These are phyloP conservation scores for Neospermospora avenae DNA, from an alignment of 2,329 filamentous ascomycete genomes.

Conservation along the genomic window DNA sequence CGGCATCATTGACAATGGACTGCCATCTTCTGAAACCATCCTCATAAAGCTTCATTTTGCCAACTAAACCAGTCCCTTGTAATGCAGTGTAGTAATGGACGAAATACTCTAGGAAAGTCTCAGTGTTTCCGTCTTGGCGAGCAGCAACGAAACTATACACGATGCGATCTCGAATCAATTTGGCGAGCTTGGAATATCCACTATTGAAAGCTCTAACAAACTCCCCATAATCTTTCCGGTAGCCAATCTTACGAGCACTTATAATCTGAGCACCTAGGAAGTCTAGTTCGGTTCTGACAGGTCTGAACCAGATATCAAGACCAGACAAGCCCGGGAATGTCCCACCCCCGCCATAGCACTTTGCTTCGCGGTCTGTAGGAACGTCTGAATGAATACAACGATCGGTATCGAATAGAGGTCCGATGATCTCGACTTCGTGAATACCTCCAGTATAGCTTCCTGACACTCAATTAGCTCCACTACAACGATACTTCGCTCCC, in stretches of 20 bases:
- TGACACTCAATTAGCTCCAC: neutral
- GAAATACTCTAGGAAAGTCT: neutral
- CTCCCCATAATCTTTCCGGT: neutral
- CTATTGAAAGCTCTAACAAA: neutral
- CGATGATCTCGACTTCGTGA: neutral
- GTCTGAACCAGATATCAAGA: constrained; percentile 10
- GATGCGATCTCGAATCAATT: neutral
- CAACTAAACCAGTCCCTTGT: neutral
- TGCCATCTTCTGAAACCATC: neutral
- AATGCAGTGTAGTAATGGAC: neutral
- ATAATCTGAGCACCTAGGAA: neutral
- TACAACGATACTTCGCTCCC: neutral
- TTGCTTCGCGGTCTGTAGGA: neutral
- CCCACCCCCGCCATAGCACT: neutral
- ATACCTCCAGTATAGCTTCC: neutral
- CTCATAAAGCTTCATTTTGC: neutral
- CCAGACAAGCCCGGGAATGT: neutral
- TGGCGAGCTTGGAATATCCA: neutral
- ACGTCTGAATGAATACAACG: neutral
- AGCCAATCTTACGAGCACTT: neutral
- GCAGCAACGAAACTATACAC: neutral
- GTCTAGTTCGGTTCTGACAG: neutral
- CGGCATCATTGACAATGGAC: neutral
- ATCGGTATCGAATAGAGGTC: neutral
- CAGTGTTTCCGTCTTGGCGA: neutral